Base-by-base conservation (phyloP, 768 basidiomycete species). In the Pleurotus tuoliensis region DNA sequence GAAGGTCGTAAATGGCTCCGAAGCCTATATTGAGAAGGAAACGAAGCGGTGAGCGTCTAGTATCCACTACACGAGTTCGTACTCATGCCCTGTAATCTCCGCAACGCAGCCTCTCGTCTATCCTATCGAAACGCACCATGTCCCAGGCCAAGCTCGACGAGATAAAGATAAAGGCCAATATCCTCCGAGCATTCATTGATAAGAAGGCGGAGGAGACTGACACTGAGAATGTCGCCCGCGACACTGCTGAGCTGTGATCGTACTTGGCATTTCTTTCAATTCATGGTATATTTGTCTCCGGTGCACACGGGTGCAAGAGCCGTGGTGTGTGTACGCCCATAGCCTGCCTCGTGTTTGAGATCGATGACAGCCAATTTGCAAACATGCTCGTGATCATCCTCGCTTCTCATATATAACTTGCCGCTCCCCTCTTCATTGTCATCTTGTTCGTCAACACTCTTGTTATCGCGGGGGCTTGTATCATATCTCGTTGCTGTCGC, bases 161-260 rank as follows among this genome's bases (percentile, higher is more conserved):
- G 74, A 86, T 98, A 66, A 90, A 92, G 72, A 81, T 90, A 69
- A 98, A 96, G 76, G 80, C 83, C 54, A 98, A 98, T 75, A 82
- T 98, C 63, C 80, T 94, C 47, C 69, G 72, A 13, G 82, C 88
- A 0, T 92, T 93, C 59, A 59, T 67, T 34, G 70, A 72, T 60
- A 73, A 79, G 60, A 67, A 66, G 6, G 71, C 71, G 61, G 73
- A 72, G 55, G 70, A 71, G 46, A 63, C 58, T 34, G 66, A 75
- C 58, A 73, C 73, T 37, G 69, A 68, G 22, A 69, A 25, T 4
- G 41, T 57, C 22, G 39, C 24, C 20, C 66, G 67, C 24, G 69
- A 66, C 12, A 58, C 65, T 30, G 73, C 76, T 59, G 81, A 82
- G 66, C 72, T 82, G 58, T 83, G 71, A 73, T 53, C 27, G n/a